Evolutionary conservation across 495 filamentous ascomycete species (phyloP).

Genomic region (Polyplosphaeria fusca): DNA sequence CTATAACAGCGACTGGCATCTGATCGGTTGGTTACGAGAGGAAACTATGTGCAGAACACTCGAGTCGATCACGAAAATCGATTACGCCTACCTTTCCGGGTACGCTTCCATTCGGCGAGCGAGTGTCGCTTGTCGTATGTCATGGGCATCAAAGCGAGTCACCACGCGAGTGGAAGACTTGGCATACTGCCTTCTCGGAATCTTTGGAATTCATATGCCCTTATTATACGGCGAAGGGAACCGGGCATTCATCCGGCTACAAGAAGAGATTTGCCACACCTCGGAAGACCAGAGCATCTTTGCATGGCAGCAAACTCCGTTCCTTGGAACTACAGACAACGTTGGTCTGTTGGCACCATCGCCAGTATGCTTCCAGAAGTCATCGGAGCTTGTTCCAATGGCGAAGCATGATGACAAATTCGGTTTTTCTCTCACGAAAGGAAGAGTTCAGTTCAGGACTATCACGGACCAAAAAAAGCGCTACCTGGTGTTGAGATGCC

Average conservation of each 20-base stretch:
- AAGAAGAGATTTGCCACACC: background rate
- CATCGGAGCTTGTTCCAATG: background rate
- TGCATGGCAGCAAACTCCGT: background rate
- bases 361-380: background rate
- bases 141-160: conserved; percentile 4
- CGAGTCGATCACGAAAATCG: background rate
- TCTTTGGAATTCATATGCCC: conserved; percentile 2
- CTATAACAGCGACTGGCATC: background rate
- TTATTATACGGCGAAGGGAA: conserved; percentile 2
- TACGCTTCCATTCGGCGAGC: background rate
- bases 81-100: background rate
- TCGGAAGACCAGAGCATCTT: background rate
- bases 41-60: background rate
- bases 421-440: background rate
- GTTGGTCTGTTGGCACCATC: background rate
- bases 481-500: background rate
- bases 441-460: background rate
- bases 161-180: conserved; percentile 10
- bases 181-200: conserved; percentile 13
- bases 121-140: background rate
- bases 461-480: background rate
- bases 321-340: background rate
- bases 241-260: background rate
- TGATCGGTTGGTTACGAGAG: background rate
- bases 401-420: background rate